Evolutionary conservation across 2,329 filamentous ascomycete species (phyloP).

Genomic region (Leptoxyphium fumago): DNA sequence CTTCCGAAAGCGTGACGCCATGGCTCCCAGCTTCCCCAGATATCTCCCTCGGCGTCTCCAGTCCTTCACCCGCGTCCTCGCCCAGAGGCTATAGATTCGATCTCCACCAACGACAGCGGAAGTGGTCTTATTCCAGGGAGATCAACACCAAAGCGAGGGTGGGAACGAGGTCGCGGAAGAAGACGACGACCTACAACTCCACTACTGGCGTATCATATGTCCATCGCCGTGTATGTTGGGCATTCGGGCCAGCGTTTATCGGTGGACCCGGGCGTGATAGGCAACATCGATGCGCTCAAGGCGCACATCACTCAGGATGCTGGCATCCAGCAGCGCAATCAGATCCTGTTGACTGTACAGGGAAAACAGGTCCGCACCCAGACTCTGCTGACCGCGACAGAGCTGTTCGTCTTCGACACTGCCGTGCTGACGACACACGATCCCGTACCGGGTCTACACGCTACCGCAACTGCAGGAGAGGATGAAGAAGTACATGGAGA

Average conservation of each 20-base stretch:
- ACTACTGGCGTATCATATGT: slow-evolving; percentile 46
- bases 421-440: slow-evolving; percentile 17
- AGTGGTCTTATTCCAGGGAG: too few relatives aligned
- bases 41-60: too few relatives aligned
- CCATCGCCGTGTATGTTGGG: slow-evolving; percentile 79
- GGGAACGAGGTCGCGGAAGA: too few relatives aligned
- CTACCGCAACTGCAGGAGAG: slow-evolving; percentile 23
- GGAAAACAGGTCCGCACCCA: slow-evolving; percentile 75
- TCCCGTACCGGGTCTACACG: slow-evolving; percentile 6
- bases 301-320: slow-evolving; percentile 63
- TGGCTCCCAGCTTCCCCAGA: too few relatives aligned
- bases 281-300: slow-evolving; percentile 71
- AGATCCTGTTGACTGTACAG: slow-evolving; percentile 74
- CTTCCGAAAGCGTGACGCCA: too few relatives aligned
- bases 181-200: not conserved
- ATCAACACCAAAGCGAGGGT: too few relatives aligned
- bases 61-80: too few relatives aligned
- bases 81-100: too few relatives aligned
- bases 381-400: slow-evolving; percentile 67
- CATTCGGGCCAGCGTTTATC: slow-evolving; percentile 79
- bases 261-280: slow-evolving; percentile 61
- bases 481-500: slow-evolving; percentile 36
- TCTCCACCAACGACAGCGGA: too few relatives aligned
- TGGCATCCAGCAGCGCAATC: slow-evolving; percentile 58
- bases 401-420: slow-evolving; percentile 80